phyloP scores from a whole-genome alignment of 2,329 filamentous ascomycete genomes.

The Ophioceras dolichostomum region DNA sequence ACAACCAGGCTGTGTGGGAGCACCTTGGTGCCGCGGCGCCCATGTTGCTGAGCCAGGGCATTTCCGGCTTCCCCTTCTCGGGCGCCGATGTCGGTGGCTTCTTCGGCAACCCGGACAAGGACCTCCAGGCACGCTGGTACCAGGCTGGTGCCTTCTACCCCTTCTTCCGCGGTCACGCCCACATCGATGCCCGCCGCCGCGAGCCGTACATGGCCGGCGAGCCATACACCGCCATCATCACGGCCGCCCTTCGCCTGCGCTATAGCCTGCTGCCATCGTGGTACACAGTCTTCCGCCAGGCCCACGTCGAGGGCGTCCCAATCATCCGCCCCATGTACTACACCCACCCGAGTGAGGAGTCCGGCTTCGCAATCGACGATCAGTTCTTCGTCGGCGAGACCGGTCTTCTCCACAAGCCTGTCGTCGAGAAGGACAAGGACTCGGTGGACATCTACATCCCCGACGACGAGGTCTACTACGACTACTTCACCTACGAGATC shows the following conservation, averaged over 20 bases:
- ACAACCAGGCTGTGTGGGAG: slow-evolving; percentile 89
- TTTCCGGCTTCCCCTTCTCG: slow-evolving; percentile 85
- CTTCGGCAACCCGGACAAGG: slow-evolving; percentile 91
- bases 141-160: slow-evolving; percentile 95
- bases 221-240: slow-evolving; percentile 76
- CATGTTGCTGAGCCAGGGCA: slow-evolving; percentile 87
- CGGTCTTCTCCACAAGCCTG: slow-evolving; percentile 84
- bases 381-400: slow-evolving; percentile 86
- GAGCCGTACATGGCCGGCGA: slow-evolving; percentile 85
- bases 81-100: slow-evolving; percentile 96
- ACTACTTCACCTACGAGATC: slow-evolving; percentile 81
- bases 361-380: slow-evolving; percentile 79
- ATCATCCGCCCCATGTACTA: slow-evolving; percentile 91
- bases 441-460: slow-evolving; percentile 75
- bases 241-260: slow-evolving; percentile 73
- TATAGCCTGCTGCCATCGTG: slow-evolving; percentile 85
- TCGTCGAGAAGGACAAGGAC: slow-evolving; percentile 63
- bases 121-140: slow-evolving; percentile 89
- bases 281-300: slow-evolving; percentile 95
- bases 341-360: slow-evolving; percentile 75
- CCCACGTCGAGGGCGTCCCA: slow-evolving; percentile 69
- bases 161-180: slow-evolving; percentile 94
- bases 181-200: slow-evolving; percentile 88
- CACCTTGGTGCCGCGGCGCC: slow-evolving; percentile 83
- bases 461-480: slow-evolving; percentile 82